Evolutionary conservation across 2,329 filamentous ascomycete genomes (phyloP).

Genomic region (Coleophoma cylindrospora): DNA sequence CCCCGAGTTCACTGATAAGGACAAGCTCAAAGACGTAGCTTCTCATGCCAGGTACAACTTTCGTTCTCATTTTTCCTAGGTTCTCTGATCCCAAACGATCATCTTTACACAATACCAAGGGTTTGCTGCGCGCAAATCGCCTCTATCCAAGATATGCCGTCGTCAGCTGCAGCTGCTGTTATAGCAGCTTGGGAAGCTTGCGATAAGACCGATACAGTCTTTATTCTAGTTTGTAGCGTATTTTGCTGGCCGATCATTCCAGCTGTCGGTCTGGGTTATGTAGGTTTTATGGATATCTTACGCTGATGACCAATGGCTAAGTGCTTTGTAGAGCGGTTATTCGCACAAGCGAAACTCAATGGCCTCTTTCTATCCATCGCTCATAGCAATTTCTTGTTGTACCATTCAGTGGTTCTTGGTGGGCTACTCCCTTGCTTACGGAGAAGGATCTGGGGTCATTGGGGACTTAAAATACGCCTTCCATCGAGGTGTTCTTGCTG

Average conservation of each 20-base stretch:
- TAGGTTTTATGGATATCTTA: background rate
- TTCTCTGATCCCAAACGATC: background rate
- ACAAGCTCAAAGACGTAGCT: background rate
- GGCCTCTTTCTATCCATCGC: constrained; percentile 56
- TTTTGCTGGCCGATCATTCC: constrained; percentile 63
- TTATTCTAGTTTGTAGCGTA: constrained; percentile 51
- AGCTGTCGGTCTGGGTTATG: constrained; percentile 61
- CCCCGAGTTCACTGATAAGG: background rate
- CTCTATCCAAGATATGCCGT: no score
- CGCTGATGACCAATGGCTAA: background rate
- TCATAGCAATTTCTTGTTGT: constrained; percentile 49
- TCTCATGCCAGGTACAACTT: background rate
- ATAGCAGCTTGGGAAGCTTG: constrained; percentile 43
- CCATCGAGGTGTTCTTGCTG: constrained; percentile 50
- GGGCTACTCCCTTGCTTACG: constrained; percentile 59
- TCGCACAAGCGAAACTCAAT: constrained; percentile 56
- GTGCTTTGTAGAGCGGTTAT: constrained; percentile 38
- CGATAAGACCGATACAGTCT: constrained; percentile 45
- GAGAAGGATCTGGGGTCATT: constrained; percentile 54
- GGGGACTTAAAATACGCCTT: constrained; percentile 57
- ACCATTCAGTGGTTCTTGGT: constrained; percentile 54
- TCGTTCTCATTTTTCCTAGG: background rate
- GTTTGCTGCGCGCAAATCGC: no score
- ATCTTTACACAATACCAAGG: no score
- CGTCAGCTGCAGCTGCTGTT: constrained; percentile 24